A percentile compares a stretch with the other conserved stretches of the same genome.
Conservation (phyloP, 2,329 filamentous ascomycete genomes). For the Ophiostoma angusticollis region DNA sequence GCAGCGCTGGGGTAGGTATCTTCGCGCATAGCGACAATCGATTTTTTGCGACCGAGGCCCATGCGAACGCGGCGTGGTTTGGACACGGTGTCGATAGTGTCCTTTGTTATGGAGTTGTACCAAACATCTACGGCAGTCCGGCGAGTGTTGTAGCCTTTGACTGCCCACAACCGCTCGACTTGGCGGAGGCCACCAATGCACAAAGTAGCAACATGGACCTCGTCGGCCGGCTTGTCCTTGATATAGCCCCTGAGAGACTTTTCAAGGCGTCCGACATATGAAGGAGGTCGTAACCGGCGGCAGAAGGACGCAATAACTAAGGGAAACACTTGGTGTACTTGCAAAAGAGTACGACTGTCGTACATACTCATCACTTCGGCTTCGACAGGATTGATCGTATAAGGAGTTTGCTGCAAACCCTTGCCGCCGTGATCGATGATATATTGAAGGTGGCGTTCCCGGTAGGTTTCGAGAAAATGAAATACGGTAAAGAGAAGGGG, state of each 20-base stretch:
- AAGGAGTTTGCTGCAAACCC: slow-evolving; percentile 38
- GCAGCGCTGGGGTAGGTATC: slow-evolving; percentile 9
- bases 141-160: slow-evolving; percentile 50
- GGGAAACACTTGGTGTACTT: slow-evolving; percentile 52
- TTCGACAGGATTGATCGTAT: slow-evolving; percentile 51
- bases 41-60: slow-evolving; percentile 46
- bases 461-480: slow-evolving; percentile 55
- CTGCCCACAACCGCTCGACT: slow-evolving; percentile 52
- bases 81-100: slow-evolving; percentile 27
- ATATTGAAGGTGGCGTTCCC: slow-evolving; percentile 44
- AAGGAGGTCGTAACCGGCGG: slow-evolving; percentile 47
- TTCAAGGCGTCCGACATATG: slow-evolving; percentile 51
- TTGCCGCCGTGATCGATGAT: slow-evolving; percentile 38
- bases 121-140: slow-evolving; percentile 46
- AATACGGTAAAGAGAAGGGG: slow-evolving; percentile 53
- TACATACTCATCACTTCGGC: slow-evolving; percentile 50
- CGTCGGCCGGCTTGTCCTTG: slow-evolving; percentile 48
- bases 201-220: slow-evolving; percentile 47
- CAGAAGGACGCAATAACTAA: slow-evolving; percentile 52
- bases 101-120: slow-evolving; percentile 40
- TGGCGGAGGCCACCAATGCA: slow-evolving; percentile 49
- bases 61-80: slow-evolving; percentile 41
- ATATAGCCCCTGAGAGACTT: slow-evolving; percentile 50
- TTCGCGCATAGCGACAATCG: slow-evolving; percentile 26
- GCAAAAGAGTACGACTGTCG: slow-evolving; percentile 47